Conservation (phyloP, 371 early-diverging fungal genomes). For the Rhizopus delemar region DNA sequence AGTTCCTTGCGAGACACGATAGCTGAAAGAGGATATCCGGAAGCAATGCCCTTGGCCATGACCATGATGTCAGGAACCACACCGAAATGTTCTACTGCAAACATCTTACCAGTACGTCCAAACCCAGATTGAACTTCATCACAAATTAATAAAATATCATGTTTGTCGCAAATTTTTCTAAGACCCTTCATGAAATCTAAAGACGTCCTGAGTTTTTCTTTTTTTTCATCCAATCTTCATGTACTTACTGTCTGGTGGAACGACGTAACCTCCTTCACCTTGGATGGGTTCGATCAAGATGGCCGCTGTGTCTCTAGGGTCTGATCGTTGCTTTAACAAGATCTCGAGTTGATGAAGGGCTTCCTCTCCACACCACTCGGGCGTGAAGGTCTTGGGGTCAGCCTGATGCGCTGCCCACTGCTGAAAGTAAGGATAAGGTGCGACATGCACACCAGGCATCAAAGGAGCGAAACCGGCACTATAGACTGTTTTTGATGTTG, state of each 20-base stretch:
- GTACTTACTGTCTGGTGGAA: constrained; percentile 58
- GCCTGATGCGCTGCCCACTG: constrained; percentile 51
- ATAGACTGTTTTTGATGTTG: constrained; percentile 60
- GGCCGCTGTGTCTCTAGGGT: constrained; percentile 66
- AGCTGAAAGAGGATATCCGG: constrained; percentile 53
- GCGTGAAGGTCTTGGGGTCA: constrained; percentile 37
- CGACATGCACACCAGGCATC: constrained; percentile 60
- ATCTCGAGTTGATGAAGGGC: constrained; percentile 51
- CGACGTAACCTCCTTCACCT: constrained; percentile 85
- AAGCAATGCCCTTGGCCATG: constrained; percentile 61
- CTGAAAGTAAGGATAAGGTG: constrained; percentile 55
- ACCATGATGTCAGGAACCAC: constrained; percentile 55
- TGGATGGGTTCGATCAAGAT: constrained; percentile 80
- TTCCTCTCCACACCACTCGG: constrained; percentile 52
- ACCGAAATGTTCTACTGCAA: constrained; percentile 49
- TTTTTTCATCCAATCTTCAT: not conserved
- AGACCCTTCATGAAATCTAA: constrained; percentile 62
- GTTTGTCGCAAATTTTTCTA: constrained; percentile 60
- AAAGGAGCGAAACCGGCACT: constrained; percentile 54
- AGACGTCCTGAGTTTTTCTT: not conserved
- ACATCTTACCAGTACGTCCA: constrained; percentile 47
- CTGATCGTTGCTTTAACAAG: constrained; percentile 51
- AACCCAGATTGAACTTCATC: constrained; percentile 49
- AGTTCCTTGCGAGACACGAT: constrained; percentile 48
- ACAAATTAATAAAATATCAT: constrained; percentile 44